Percentiles rank a stretch among this genome's conserved stretches.
phyloP scores from a whole-genome alignment of 441 rosid genomes.

The Raphanus hybrid region DNA sequence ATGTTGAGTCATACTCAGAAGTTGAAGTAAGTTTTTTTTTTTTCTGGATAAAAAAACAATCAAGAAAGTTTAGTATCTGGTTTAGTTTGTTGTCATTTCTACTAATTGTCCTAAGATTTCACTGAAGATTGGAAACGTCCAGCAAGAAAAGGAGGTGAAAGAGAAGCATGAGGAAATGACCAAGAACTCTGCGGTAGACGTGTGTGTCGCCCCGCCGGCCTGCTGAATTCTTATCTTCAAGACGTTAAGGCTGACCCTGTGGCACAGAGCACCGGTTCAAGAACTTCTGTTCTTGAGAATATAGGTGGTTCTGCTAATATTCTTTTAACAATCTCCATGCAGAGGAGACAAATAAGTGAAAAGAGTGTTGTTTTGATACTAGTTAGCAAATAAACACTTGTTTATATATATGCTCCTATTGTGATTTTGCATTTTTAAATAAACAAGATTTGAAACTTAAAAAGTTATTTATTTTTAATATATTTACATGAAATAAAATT shows the following conservation, averaged over 20 bases:
- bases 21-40: constrained; percentile 65
- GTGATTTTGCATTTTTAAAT: not conserved
- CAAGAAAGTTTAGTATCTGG: not conserved
- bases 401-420: constrained; percentile 8
- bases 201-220: constrained; percentile 84
- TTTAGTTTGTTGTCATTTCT: constrained; percentile 33
- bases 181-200: constrained; percentile 71
- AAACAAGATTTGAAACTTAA: not conserved
- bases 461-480: not conserved
- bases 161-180: constrained; percentile 39
- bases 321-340: constrained; percentile 37
- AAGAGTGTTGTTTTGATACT: not conserved
- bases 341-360: constrained; percentile 3
- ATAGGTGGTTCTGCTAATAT: constrained; percentile 27
- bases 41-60: not conserved
- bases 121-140: constrained; percentile 58
- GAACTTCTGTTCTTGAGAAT: not conserved
- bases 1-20: constrained; percentile 79
- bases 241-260: constrained; percentile 1
- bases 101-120: constrained; percentile 47
- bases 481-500: not conserved
- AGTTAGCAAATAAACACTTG: not conserved
- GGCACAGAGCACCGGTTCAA: not conserved
- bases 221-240: constrained; percentile 75
- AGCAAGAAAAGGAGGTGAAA: constrained; percentile 47